Evolutionary conservation across 2,329 filamentous ascomycete species (phyloP), one percentile per base, ranked within the genome.

Genomic region (Scedosporium apiospermum): DNA sequence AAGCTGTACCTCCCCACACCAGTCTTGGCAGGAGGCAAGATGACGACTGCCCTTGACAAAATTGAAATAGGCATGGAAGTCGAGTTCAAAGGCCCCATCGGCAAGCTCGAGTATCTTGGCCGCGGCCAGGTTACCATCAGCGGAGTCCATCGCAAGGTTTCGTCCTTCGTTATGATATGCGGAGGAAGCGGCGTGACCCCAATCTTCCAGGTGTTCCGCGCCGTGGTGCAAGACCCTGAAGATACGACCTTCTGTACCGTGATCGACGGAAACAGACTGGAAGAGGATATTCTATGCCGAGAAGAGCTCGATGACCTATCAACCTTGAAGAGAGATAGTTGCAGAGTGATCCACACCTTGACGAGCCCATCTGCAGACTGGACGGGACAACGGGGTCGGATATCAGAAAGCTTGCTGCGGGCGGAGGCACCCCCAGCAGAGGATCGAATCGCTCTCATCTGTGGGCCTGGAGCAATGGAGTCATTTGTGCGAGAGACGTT

Each of bases 171-270:
- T 70, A 96, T 96, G 91, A 86, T 96, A 38, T 95, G 90, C 68
- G 93, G 83, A 14, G 93, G 93, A 5, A 90, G 85, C n/a, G 93
- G 93, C 0, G 89, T 97, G 69, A 96, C 93, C n/a, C 93, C 93
- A 0, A 90, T 96, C 66, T 95, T 87, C 73, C 88, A 92, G 68
- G 88, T 95, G 3, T 60, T 63, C 44, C 38, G 57, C 2, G 61
- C 61, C 34, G 46, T 63, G 16, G 65, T 62, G 46, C 21, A 61
- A 10, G 63, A 64, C 10, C n/a, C 49, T 4, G 10, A 42, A 14
- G 59, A 61, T 18, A 30, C 41, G 21, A 63, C 61, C 10, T 53
- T 16, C 60, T 62, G 60, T 27, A 62, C 88, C 1, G 80, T 97
- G 0, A 76, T 97, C 0, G 82, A 96, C 69, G 91, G 91, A 0